phyloP scores from a whole-genome alignment of 768 basidiomycete genomes.

The Inosperma sp. region DNA sequence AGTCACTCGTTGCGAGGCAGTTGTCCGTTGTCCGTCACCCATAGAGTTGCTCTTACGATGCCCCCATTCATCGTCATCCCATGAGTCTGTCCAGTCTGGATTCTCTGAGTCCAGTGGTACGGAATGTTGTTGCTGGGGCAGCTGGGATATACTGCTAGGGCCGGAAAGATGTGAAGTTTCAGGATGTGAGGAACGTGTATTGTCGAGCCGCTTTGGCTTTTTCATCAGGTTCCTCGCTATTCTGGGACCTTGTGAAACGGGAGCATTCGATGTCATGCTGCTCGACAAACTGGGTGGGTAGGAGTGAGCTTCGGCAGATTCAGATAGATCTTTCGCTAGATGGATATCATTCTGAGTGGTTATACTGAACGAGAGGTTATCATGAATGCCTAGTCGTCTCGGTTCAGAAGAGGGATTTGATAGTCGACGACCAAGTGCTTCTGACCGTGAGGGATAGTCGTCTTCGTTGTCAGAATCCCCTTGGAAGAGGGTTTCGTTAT shows the following conservation, averaged over 20 bases:
- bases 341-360: constrained; percentile 23
- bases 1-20: neutral
- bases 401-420: constrained; percentile 31
- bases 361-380: constrained; percentile 25
- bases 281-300: constrained; percentile 58
- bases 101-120: constrained; percentile 11
- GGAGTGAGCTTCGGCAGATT: constrained; percentile 40
- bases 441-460: constrained; percentile 36
- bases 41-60: constrained; percentile 11
- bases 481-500: constrained; percentile 61
- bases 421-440: constrained; percentile 30
- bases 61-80: constrained; percentile 55
- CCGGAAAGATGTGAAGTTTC: neutral
- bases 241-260: constrained; percentile 27
- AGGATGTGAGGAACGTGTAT: constrained; percentile 26
- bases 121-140: constrained; percentile 12
- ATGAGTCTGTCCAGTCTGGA: constrained; percentile 46
- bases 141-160: constrained; percentile 15
- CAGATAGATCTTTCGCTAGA: constrained; percentile 38
- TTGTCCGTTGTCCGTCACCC: constrained; percentile 11
- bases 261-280: constrained; percentile 37
- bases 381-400: constrained; percentile 14
- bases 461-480: constrained; percentile 51
- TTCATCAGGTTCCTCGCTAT: constrained; percentile 29
- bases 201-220: constrained; percentile 37